Percentiles rank a stretch among this genome's conserved stretches.
Conservation (phyloP, 2,329 filamentous ascomycete species). For the Trichophyton rubrum region DNA sequence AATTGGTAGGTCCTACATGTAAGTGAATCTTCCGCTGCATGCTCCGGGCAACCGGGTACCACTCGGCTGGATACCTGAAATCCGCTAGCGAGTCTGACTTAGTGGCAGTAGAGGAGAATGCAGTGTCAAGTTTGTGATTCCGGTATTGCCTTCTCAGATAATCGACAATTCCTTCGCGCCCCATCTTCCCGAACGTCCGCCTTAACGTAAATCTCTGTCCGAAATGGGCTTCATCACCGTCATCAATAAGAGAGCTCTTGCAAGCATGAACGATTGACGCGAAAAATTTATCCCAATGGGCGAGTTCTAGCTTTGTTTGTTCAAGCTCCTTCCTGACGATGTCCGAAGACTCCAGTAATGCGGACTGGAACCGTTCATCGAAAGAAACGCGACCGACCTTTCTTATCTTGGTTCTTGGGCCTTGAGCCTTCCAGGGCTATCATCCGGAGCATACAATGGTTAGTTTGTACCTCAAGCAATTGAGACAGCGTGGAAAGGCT, state of each 20-base stretch:
- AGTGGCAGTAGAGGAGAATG: constrained; percentile 45
- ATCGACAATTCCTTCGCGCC: neutral
- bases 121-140: constrained; percentile 47
- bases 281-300: neutral
- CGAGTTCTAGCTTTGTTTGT: neutral
- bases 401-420: neutral
- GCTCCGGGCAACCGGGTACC: constrained; percentile 73
- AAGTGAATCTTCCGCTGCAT: constrained; percentile 76
- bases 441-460: neutral
- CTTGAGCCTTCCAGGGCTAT: neutral
- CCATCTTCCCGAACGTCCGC: neutral
- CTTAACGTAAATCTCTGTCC: neutral
- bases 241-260: neutral
- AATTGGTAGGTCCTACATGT: constrained; percentile 94
- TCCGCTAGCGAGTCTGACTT: constrained; percentile 61
- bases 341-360: neutral
- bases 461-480: neutral
- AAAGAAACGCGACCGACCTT: neutral
- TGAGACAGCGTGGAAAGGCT: neutral
- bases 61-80: constrained; percentile 77
- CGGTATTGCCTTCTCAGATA: constrained; percentile 43
- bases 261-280: neutral
- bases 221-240: neutral
- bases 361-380: neutral
- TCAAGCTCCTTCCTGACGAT: neutral